Base-by-base conservation (phyloP, 352 stramenopile species). In the Blastocystis sp. region DNA sequence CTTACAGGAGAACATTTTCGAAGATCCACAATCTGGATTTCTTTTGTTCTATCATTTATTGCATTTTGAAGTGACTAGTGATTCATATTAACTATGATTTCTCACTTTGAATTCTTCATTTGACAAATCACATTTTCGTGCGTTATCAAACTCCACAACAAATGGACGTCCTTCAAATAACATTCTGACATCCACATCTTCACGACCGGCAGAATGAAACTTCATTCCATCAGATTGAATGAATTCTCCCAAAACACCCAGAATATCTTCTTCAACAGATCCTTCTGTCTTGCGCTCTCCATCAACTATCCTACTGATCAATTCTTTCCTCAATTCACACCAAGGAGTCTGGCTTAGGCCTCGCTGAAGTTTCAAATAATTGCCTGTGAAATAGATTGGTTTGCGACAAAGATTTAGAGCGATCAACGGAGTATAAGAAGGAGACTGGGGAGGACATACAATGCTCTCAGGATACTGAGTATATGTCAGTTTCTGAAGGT, bases 131-230 rank as follows among this genome's bases (percentile, higher is more conserved):
- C 91, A 91, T 77, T 91, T 92, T 88, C 94, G 94, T 35, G 92
- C 92, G 80, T 95, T 92, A 92, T 73, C 61, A 88, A 49, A 61
- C 2, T 88, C 88, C 58, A 65, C 29, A 19, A 90, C 35, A 56
- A 87, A 65, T 12, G 42, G 94, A 0, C 94, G 92, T 65, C 94
- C 94, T 52, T 95, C 95, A 66, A 96, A 91, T 14, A 98, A 89
- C 96, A 98, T 98, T 51, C 95, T 91, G 42, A 98, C 96, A 89
- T 98, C 95, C 52, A 98, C 93, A 90, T 98, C 96, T 91, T 98
- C 96, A 71, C 96, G 92, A 27, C 96, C 96, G 6, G 94, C 95
- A 0, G 94, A 96, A 91, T 97, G 94, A 78, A 98, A 98, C 88
- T 98, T 98, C 90, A 94, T 56, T 3, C 19, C 37, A 16, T 24